Base-by-base conservation (phyloP, 805 yeast genomes). In the Nakazawaea pomicola region DNA sequence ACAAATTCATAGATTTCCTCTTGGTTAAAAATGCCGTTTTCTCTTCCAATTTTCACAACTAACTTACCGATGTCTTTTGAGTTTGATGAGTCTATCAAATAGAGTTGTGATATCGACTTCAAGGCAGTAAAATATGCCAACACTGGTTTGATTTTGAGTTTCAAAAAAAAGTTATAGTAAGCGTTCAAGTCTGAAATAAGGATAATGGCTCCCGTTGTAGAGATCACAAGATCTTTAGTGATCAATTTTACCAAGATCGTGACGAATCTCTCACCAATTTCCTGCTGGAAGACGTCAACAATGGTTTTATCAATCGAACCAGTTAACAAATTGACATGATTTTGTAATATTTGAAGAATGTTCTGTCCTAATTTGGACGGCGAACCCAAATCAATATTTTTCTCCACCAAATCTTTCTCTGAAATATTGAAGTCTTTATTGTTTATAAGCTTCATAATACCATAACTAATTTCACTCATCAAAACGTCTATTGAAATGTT, bases 1-100 rank as follows among this genome's bases (percentile, higher is more conserved):
- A 89, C 93, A 61, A 90, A 84, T 55, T 87, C 95, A 53, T 87
- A 85, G n/a, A 91, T 82, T 51, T 91, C 99, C 51, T 93, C 98
- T 34, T 95, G 95, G 21, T 81, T 77, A 54, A 91, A 83, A 4
- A 91, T 78, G 1, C 97, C 96, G 49, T 88, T 83, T 60, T 88
- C 93, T 53, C 90, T 76, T 39, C 84, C 78, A 49, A 88, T 68
- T 56, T 89, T 96, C 45, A 91, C 77, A 36, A 90, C 81, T 45
- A 91, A 71, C 46, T 76, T 77, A 0, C 96, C 98, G 16, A 91
- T 68, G 21, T 89, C 89, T 54, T 82, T 85, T 0, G 96, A 82
- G 49, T 88, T 93, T 2, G 48, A 46, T 11, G 80, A 76, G 29
- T 76, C 68, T 18, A 91, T 82, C 38, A 93, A 64, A 56, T 78